Conservation (phyloP, 2,329 filamentous ascomycete species). For the Paracorniculantispora psalliotae region DNA sequence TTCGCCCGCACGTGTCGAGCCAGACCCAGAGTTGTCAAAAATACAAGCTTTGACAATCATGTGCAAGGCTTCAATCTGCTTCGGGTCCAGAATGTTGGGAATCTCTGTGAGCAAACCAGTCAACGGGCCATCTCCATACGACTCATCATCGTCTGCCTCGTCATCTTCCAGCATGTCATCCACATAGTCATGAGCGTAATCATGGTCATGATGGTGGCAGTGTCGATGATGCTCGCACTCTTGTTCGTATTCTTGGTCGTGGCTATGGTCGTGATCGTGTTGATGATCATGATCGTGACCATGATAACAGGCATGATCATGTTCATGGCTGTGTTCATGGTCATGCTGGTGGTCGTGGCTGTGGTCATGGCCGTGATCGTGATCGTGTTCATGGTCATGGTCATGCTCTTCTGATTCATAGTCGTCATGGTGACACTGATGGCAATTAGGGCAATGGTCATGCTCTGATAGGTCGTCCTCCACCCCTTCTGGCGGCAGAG, state of each 20-base stretch:
- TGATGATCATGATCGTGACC: conserved; percentile 19
- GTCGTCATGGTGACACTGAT: conserved; percentile 27
- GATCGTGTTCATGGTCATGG: conserved; percentile 36
- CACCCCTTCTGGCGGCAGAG: conserved; percentile 28
- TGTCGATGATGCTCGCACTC: conserved; percentile 30
- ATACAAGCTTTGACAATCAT: conserved; percentile 98
- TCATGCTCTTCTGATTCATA: conserved; percentile 47
- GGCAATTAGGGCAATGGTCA: conserved; percentile 24
- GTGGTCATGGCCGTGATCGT: conserved; percentile 14
- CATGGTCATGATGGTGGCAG: conserved; percentile 28
- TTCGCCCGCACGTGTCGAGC: conserved; percentile 61
- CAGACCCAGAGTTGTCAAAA: conserved; percentile 71
- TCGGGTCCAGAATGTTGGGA: conserved; percentile 87
- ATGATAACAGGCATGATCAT: conserved; percentile 27
- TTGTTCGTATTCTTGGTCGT: conserved; percentile 39
- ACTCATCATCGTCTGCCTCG: conserved; percentile 68
- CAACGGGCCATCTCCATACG: conserved; percentile 72
- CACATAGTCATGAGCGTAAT: conserved; percentile 40
- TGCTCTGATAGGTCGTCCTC: conserved; percentile 36
- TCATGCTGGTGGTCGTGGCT: conserved; percentile 19
- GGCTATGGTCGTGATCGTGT: conserved; percentile 25
- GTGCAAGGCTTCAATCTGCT: conserved; percentile 90
- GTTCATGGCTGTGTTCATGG: conserved; percentile 18
- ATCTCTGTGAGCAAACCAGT: conserved; percentile 88
- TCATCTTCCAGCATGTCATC: conserved; percentile 61